A percentile compares a stretch with the other conserved stretches of the same genome.
Evolutionary conservation across 352 stramenopile genomes (phyloP).

Genomic region (Peronospora destructor): DNA sequence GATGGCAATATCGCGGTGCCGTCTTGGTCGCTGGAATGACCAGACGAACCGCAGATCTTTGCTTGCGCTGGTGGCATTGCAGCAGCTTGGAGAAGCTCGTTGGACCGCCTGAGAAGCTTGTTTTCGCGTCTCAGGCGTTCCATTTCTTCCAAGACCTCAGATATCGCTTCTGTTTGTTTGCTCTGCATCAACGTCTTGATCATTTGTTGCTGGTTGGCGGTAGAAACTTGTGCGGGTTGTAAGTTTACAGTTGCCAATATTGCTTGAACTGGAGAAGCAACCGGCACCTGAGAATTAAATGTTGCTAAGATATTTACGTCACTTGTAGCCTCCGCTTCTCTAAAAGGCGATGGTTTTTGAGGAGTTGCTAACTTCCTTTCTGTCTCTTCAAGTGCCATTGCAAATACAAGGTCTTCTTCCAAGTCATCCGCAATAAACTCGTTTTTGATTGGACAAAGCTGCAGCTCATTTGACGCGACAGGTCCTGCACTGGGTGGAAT

Average conservation of each 20-base stretch:
- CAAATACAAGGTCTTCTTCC: slow-evolving; percentile 61
- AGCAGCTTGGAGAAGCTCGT: slow-evolving; percentile 50
- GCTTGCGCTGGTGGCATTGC: slow-evolving; percentile 10
- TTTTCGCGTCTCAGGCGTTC: slow-evolving; percentile 65
- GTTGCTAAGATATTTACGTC: slow-evolving; percentile 2
- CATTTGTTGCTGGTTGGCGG: slow-evolving; percentile 2
- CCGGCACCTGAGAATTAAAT: slow-evolving; percentile 1
- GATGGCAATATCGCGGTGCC: neutral
- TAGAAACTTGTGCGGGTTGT: neutral
- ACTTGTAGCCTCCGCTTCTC: slow-evolving; percentile 1
- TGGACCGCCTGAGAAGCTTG: slow-evolving; percentile 52
- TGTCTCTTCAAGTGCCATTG: slow-evolving; percentile 57
- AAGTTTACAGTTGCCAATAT: slow-evolving; percentile 2
- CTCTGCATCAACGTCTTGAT: neutral
- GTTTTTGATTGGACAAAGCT: slow-evolving; percentile 14
- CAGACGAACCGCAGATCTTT: neutral
- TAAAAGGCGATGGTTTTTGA: slow-evolving; percentile 13
- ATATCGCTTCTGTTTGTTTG: slow-evolving; percentile 7
- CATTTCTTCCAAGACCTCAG: slow-evolving; percentile 49
- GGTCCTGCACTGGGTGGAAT: neutral
- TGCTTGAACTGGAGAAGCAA: slow-evolving; percentile 1
- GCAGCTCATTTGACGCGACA: neutral
- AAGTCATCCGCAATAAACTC: slow-evolving; percentile 59
- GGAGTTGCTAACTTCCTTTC: slow-evolving; percentile 38
- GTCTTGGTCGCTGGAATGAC: neutral